These are phyloP conservation scores for Penicillium sp. DNA, from an alignment of 2,329 filamentous ascomycete species.

Conservation along the genomic window DNA sequence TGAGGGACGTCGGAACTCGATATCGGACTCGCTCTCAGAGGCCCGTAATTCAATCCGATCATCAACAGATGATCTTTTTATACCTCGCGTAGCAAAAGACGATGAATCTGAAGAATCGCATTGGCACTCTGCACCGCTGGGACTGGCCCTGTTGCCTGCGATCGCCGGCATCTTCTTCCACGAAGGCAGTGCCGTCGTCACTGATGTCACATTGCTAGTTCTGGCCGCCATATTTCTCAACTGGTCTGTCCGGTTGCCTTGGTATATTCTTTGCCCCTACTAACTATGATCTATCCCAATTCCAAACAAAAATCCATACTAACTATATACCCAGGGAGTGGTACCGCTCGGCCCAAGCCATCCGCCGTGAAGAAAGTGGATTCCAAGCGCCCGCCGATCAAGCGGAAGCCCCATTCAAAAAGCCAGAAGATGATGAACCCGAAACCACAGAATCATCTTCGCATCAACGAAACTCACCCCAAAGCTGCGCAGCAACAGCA, in stretches of 20 bases:
- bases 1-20: slow-evolving; percentile 64
- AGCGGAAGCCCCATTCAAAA: slow-evolving; percentile 29
- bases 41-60: slow-evolving; percentile 60
- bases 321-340: slow-evolving; percentile 54
- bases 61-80: slow-evolving; percentile 67
- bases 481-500: slow-evolving; percentile 2
- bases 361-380: slow-evolving; percentile 50
- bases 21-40: slow-evolving; percentile 72
- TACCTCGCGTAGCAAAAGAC: slow-evolving; percentile 49
- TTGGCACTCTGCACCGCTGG: slow-evolving; percentile 77
- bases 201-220: slow-evolving; percentile 75
- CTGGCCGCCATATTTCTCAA: slow-evolving; percentile 83
- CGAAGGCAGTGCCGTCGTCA: slow-evolving; percentile 77
- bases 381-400: slow-evolving; percentile 21
- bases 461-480: not conserved
- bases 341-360: slow-evolving; percentile 67
- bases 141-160: slow-evolving; percentile 78
- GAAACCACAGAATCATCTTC: not conserved
- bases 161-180: slow-evolving; percentile 80
- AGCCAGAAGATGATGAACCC: slow-evolving; percentile 26
- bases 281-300: not conserved
- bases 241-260: slow-evolving; percentile 86
- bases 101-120: slow-evolving; percentile 53
- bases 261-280: slow-evolving; percentile 53
- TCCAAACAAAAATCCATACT: not conserved